Conservation (phyloP, 192 early-diverging fungal genomes). For the Gonapodya sp. region DNA sequence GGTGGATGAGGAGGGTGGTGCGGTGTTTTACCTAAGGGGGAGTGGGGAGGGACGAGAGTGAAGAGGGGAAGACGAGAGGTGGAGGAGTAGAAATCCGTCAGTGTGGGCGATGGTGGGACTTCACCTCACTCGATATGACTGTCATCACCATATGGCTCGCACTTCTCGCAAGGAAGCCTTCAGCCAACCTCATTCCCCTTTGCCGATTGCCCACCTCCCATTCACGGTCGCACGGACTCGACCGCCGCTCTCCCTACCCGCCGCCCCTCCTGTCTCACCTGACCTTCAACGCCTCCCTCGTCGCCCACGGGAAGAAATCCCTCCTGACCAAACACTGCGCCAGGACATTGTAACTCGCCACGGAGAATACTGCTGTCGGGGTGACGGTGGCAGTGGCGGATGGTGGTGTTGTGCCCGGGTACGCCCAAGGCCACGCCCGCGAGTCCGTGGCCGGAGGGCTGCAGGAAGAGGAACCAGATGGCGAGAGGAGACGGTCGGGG, state of each 20-base stretch:
- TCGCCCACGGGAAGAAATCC: neutral
- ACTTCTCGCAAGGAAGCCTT: neutral
- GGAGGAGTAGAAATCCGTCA: neutral
- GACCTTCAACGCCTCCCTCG: neutral
- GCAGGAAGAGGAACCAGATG: neutral
- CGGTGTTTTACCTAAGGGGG: neutral
- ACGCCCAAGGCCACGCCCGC: too few relatives aligned
- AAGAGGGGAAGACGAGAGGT: neutral
- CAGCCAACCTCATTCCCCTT: neutral
- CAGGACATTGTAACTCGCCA: neutral
- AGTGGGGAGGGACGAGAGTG: neutral
- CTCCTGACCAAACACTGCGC: conserved; percentile 4
- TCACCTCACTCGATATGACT: too few relatives aligned
- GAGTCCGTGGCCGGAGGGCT: neutral
- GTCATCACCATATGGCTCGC: neutral
- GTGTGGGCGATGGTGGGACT: too few relatives aligned
- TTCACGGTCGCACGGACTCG: neutral
- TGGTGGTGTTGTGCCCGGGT: too few relatives aligned
- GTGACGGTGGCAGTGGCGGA: too few relatives aligned
- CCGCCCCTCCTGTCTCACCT: neutral
- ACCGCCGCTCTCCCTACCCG: neutral
- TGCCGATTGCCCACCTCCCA: neutral
- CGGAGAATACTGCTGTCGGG: too few relatives aligned
- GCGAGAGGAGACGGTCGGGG: neutral
- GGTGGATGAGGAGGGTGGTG: neutral